Percentiles rank a stretch among this genome's conserved stretches.
Evolutionary conservation across 176 grass and related monocot genomes (phyloP).

Genomic region (Bolboschoenus planiculmis): DNA sequence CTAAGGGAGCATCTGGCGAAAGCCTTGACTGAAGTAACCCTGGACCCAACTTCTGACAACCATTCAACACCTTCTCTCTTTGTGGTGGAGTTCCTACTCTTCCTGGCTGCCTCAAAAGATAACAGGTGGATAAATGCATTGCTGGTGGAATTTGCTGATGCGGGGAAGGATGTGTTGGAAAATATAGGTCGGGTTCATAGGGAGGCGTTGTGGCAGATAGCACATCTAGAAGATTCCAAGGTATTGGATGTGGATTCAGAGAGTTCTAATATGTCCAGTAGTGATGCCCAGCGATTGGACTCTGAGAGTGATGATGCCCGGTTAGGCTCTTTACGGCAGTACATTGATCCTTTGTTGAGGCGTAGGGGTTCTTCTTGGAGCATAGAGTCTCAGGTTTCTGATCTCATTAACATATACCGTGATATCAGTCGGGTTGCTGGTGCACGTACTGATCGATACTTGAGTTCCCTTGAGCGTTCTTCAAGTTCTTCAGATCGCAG

Average conservation of each 20-base stretch:
- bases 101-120: constrained; percentile 88
- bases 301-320: constrained; percentile 58
- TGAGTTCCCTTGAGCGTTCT: constrained; percentile 33
- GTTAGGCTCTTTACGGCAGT: constrained; percentile 85
- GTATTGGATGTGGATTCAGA: constrained; percentile 39
- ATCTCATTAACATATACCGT: constrained; percentile 88
- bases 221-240: constrained; percentile 53
- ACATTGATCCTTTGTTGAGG: constrained; percentile 95
- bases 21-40: constrained; percentile 58
- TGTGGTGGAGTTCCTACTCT: constrained; percentile 90
- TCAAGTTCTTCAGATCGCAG: constrained; percentile 52
- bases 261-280: constrained; percentile 37
- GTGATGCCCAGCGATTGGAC: constrained; percentile 41
- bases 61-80: constrained; percentile 58
- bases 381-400: constrained; percentile 89
- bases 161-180: constrained; percentile 72
- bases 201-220: constrained; percentile 76
- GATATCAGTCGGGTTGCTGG: constrained; percentile 71
- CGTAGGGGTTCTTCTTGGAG: constrained; percentile 70
- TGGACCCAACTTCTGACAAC: constrained; percentile 47
- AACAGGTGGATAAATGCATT: constrained; percentile 95
- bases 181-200: constrained; percentile 79
- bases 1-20: constrained; percentile 77
- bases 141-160: constrained; percentile 82
- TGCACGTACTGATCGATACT: constrained; percentile 53